Evolutionary conservation across 1,139 yeast species (phyloP).

Genomic region (Blastobotrys serpentis): DNA sequence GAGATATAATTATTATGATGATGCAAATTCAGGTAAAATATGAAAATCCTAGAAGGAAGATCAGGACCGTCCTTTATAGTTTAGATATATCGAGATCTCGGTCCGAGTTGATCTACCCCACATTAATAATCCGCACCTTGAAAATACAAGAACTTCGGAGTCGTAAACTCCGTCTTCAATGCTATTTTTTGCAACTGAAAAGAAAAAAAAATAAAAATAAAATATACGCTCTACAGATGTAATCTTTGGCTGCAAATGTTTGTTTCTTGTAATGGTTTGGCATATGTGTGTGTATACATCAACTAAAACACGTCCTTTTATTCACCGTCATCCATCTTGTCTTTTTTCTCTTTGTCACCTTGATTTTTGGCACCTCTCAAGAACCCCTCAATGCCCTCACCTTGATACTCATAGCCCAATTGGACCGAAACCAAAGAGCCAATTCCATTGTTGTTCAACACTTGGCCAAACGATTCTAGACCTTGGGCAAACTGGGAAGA

Average conservation of each 20-base stretch:
- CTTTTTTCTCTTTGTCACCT: constrained; percentile 28
- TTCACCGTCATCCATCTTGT: constrained; percentile 1
- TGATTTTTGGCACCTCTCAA: constrained; percentile 47
- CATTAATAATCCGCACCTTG: no score
- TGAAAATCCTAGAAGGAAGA: not conserved
- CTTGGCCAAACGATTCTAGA: constrained; percentile 46
- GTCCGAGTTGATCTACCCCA: not conserved
- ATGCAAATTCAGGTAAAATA: not conserved
- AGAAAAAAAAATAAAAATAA: no score
- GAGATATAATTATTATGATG: no score
- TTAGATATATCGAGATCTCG: not conserved
- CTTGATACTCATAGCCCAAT: constrained; percentile 51
- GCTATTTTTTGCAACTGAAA: no score
- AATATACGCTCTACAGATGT: no score
- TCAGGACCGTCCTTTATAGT: not conserved
- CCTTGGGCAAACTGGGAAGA: constrained; percentile 57
- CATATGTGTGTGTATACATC: no score
- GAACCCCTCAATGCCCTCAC: constrained; percentile 60
- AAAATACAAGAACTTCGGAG: no score
- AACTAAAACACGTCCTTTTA: no score
- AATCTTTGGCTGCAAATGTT: no score
- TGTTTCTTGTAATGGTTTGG: no score
- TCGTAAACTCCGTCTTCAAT: no score
- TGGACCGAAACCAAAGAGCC: constrained; percentile 55
- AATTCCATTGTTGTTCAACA: constrained; percentile 48